A percentile compares a stretch with the other conserved stretches of the same genome.
Conservation (phyloP, 345 rosid genomes). For the Reutealis trisperma region DNA sequence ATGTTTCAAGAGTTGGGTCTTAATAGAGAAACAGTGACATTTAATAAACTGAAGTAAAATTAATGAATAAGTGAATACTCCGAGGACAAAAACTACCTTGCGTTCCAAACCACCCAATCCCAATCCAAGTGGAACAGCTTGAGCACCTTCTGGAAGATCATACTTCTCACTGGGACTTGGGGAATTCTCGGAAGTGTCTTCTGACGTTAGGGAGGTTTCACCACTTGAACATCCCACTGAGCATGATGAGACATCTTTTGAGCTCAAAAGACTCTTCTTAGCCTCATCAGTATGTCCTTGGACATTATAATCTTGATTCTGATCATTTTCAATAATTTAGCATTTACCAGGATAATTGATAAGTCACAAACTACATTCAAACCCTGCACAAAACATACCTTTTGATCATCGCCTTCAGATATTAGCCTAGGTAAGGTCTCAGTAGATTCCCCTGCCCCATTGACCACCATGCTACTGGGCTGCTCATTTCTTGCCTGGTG, state of each 20-base stretch:
- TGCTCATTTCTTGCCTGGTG: conserved; percentile 29
- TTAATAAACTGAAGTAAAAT: neutral
- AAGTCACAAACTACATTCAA: neutral
- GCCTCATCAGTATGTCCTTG: conserved; percentile 12
- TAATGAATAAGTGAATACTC: neutral
- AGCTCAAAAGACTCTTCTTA: conserved; percentile 28
- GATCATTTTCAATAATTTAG: conserved; percentile 21
- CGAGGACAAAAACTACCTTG: conserved; percentile 51
- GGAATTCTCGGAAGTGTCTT: conserved; percentile 39
- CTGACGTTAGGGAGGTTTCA: conserved; percentile 37
- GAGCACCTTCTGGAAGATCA: conserved; percentile 37
- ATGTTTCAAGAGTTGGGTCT: neutral
- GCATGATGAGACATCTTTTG: conserved; percentile 38
- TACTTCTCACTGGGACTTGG: conserved; percentile 40
- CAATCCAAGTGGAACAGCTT: conserved; percentile 75
- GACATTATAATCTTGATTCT: conserved; percentile 34
- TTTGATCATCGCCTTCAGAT: conserved; percentile 36
- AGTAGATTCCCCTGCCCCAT: conserved; percentile 41
- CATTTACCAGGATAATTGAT: conserved; percentile 13
- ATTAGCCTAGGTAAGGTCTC: conserved; percentile 18
- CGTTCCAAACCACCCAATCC: conserved; percentile 81
- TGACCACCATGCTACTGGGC: conserved; percentile 6
- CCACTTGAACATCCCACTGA: conserved; percentile 32
- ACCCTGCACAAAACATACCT: conserved; percentile 43
- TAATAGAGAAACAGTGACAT: neutral